phyloP scores from a whole-genome alignment of 176 grass and related monocot genomes.

The Musa schizocarpa region DNA sequence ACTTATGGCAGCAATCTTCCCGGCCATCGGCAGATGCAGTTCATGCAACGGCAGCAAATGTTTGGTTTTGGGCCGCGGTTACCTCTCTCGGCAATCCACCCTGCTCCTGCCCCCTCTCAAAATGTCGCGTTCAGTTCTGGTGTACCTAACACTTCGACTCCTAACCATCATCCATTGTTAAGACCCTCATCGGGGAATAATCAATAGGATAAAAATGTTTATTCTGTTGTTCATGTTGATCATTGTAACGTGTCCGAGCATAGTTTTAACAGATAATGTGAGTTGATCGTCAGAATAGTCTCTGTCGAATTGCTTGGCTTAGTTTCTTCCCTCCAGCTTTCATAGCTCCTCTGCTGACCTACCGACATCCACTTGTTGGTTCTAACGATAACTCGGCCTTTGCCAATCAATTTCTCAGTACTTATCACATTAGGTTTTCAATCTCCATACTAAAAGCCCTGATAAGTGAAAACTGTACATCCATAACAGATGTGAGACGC shows the following conservation, averaged over 20 bases:
- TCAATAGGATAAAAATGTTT: constrained; percentile 40
- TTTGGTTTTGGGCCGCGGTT: constrained; percentile 54
- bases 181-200: constrained; percentile 63
- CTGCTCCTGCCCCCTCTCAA: constrained; percentile 27
- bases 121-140: constrained; percentile 52
- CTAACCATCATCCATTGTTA: constrained; percentile 56
- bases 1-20: constrained; percentile 28
- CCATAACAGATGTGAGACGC: no score
- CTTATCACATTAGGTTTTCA: no score
- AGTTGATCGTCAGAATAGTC: background rate
- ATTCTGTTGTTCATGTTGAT: constrained; percentile 10
- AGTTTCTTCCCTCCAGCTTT: background rate
- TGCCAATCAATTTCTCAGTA: no score
- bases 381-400: no score
- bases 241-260: background rate
- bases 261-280: constrained; percentile 10
- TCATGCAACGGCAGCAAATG: constrained; percentile 63
- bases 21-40: constrained; percentile 47
- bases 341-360: no score
- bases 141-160: constrained; percentile 23
- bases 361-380: no score
- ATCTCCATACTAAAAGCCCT: no score
- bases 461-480: no score
- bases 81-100: constrained; percentile 49
- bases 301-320: background rate